Evolutionary conservation across 2,329 filamentous ascomycete genomes (phyloP).

Genomic region (Aspergillus phoenicis): DNA sequence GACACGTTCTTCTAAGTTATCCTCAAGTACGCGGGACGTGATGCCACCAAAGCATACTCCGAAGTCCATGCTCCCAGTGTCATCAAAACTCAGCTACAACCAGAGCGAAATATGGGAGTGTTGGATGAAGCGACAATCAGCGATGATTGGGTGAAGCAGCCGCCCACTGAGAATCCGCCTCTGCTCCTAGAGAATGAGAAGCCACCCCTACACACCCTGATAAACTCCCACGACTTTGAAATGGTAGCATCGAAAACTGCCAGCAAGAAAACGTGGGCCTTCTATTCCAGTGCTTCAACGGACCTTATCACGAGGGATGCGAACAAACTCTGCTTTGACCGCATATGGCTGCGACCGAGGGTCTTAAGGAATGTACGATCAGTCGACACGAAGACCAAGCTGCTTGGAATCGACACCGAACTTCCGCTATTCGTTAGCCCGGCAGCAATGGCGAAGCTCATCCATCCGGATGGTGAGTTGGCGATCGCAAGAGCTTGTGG

Average conservation of each 20-base stretch:
- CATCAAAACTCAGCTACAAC: constrained; percentile 45
- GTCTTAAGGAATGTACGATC: constrained; percentile 59
- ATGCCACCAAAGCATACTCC: constrained; percentile 50
- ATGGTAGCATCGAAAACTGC: constrained; percentile 58
- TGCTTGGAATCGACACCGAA: constrained; percentile 56
- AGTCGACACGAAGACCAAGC: constrained; percentile 54
- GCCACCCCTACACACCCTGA: constrained; percentile 57
- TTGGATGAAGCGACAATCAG: constrained; percentile 54
- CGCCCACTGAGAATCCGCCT: constrained; percentile 35
- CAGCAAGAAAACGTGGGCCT: constrained; percentile 67
- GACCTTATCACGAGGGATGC: constrained; percentile 59
- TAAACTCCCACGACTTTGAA: constrained; percentile 65
- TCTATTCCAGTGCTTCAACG: constrained; percentile 67
- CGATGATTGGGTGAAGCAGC: constrained; percentile 50
- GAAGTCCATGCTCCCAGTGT: constrained; percentile 53
- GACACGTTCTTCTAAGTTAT: constrained; percentile 39
- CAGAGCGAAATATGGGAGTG: constrained; percentile 53
- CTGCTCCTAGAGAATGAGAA: constrained; percentile 41
- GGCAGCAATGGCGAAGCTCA: constrained; percentile 64
- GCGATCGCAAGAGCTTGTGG: constrained; percentile 59
- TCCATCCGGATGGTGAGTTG: constrained; percentile 65
- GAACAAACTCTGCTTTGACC: constrained; percentile 58
- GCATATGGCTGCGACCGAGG: constrained; percentile 62
- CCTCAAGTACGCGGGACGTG: constrained; percentile 48
- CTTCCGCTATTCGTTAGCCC: constrained; percentile 66